Conservation (phyloP, 2,329 filamentous ascomycete species). For the Fonsecaea pedrosoi region DNA sequence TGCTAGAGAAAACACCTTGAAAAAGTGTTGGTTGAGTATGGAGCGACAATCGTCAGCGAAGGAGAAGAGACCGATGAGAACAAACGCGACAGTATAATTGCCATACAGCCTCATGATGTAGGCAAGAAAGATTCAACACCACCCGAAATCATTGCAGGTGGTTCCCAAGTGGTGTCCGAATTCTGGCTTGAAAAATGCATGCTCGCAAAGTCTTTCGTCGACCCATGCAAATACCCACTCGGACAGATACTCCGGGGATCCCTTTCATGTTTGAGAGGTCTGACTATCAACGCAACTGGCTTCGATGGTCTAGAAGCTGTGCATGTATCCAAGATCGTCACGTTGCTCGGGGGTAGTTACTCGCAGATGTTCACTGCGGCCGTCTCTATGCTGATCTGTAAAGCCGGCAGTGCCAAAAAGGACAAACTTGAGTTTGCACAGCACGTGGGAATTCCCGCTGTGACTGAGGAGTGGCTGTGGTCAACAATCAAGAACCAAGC, state of each 20-base stretch:
- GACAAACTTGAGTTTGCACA: slow-evolving; percentile 82
- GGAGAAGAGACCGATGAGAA: slow-evolving; percentile 44
- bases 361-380: slow-evolving; percentile 75
- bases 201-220: slow-evolving; percentile 73
- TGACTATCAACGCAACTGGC: slow-evolving; percentile 79
- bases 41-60: slow-evolving; percentile 46
- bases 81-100: slow-evolving; percentile 44
- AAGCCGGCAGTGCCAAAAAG: slow-evolving; percentile 60
- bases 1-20: slow-evolving; percentile 43
- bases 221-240: slow-evolving; percentile 73
- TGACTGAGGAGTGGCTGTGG: slow-evolving; percentile 84
- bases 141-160: slow-evolving; percentile 32
- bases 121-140: slow-evolving; percentile 46
- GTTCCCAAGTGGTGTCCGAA: slow-evolving; percentile 70
- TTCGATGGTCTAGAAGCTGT: slow-evolving; percentile 84
- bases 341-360: slow-evolving; percentile 79
- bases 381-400: slow-evolving; percentile 80
- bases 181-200: slow-evolving; percentile 94
- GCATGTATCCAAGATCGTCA: slow-evolving; percentile 79
- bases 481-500: slow-evolving; percentile 68
- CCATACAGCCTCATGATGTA: slow-evolving; percentile 53
- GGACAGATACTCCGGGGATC: slow-evolving; percentile 77
- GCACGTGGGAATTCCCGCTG: slow-evolving; percentile 79
- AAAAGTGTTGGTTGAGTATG: slow-evolving; percentile 51
- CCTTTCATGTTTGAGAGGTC: slow-evolving; percentile 72